Percentiles rank a stretch among this genome's conserved stretches.
Conservation (phyloP, 2,329 filamentous ascomycete species). For the Botrytis deweyae region DNA sequence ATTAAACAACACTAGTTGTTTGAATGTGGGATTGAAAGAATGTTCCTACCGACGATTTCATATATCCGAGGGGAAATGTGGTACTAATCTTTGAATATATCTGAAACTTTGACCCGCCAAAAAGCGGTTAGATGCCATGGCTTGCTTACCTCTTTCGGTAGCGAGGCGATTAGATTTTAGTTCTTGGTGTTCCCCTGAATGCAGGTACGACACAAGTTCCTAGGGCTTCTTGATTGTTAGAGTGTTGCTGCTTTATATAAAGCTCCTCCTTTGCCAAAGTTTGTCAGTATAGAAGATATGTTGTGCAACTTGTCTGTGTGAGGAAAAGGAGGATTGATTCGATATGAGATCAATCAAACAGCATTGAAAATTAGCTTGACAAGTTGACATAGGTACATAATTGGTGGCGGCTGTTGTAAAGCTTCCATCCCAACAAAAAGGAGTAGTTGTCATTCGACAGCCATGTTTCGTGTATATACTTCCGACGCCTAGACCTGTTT, state of each 20-base stretch:
- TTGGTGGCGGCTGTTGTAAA: neutral
- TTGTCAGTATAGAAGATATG: neutral
- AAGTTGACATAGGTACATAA: neutral
- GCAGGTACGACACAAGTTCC: neutral
- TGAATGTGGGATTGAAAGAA: neutral
- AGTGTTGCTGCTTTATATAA: neutral
- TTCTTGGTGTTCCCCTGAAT: neutral
- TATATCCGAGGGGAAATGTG: slow-evolving; percentile 6
- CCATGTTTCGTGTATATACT: slow-evolving; percentile 5
- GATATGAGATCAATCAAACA: neutral
- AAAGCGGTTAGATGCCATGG: neutral
- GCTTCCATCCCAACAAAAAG: neutral
- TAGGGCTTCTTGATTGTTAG: neutral
- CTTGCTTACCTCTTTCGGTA: neutral
- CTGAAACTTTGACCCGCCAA: neutral
- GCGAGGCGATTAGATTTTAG: neutral
- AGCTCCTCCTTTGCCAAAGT: neutral
- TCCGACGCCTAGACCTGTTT: neutral
- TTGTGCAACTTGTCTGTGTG: neutral
- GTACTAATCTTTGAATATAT: neutral
- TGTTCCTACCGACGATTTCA: neutral
- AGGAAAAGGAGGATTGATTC: neutral
- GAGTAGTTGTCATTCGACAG: neutral
- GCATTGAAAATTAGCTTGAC: neutral
- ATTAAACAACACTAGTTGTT: neutral